These are phyloP conservation scores for Mortierella sp. DNA, from an alignment of 371 early-diverging fungal species.

Conservation along the genomic window DNA sequence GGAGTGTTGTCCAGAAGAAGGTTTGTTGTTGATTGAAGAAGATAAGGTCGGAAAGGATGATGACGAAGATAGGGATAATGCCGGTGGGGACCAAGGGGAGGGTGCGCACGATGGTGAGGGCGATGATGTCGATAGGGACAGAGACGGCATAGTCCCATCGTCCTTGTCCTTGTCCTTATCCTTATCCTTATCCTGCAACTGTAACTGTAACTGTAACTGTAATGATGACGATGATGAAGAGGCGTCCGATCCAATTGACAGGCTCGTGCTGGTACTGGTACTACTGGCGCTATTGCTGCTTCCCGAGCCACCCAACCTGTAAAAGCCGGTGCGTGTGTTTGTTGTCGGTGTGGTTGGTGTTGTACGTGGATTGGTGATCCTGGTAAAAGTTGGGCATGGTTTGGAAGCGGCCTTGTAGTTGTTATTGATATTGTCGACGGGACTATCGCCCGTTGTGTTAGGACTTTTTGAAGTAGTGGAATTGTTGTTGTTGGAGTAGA, in stretches of 20 bases:
- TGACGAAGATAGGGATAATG: neutral
- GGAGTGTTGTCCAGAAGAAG: conserved; percentile 30
- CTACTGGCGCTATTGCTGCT: neutral
- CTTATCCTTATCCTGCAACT: no score
- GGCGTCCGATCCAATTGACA: neutral
- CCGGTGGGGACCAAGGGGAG: conserved; percentile 4
- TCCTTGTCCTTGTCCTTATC: neutral
- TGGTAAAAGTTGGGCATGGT: conserved; percentile 36
- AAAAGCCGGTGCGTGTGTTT: neutral
- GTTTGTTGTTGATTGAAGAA: neutral
- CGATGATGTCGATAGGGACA: conserved; percentile 10
- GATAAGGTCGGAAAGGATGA: neutral
- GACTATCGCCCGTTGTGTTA: neutral
- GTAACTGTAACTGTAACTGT: no score
- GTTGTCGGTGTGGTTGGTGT: neutral
- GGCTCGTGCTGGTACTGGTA: neutral
- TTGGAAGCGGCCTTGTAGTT: conserved; percentile 9
- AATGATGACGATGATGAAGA: conserved; percentile 5
- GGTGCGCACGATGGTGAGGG: neutral
- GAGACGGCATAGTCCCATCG: neutral
- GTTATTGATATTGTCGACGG: neutral
- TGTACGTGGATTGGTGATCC: conserved; percentile 26
- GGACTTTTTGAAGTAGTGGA: neutral
- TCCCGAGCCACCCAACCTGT: conserved; percentile 11
- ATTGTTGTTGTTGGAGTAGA: neutral